phyloP scores from a whole-genome alignment of 495 filamentous ascomycete genomes.

The Glutinoglossum americanum region DNA sequence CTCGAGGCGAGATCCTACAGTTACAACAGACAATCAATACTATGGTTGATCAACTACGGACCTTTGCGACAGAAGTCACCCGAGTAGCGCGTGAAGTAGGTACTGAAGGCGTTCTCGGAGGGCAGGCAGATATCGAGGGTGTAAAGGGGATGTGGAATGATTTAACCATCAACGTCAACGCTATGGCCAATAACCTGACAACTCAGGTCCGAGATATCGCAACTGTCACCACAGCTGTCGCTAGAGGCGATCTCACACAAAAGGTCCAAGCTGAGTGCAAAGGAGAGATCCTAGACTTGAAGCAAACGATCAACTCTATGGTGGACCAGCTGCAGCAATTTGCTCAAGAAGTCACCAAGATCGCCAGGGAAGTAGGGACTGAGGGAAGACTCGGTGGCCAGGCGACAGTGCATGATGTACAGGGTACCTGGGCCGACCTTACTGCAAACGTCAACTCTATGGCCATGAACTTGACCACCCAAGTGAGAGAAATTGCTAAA shows the following conservation, averaged over 20 bases:
- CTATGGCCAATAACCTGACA: slow-evolving; percentile 93
- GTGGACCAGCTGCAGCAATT: slow-evolving; percentile 95
- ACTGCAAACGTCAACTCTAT: slow-evolving; percentile 98
- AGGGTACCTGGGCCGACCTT: slow-evolving; percentile 92
- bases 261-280: slow-evolving; percentile 95
- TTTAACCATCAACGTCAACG: slow-evolving; percentile 93
- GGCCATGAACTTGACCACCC: slow-evolving; percentile 95
- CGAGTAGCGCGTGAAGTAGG: slow-evolving; percentile 92
- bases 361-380: slow-evolving; percentile 90
- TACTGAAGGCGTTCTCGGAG: slow-evolving; percentile 89
- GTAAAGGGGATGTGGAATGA: slow-evolving; percentile 85
- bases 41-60: slow-evolving; percentile 95
- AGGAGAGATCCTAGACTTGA: slow-evolving; percentile 87
- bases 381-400: slow-evolving; percentile 91
- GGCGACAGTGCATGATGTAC: slow-evolving; percentile 89
- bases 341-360: slow-evolving; percentile 92
- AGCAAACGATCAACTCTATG: slow-evolving; percentile 98
- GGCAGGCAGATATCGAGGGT: slow-evolving; percentile 87
- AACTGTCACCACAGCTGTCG: slow-evolving; percentile 94
- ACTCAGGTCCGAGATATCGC: slow-evolving; percentile 97
- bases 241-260: slow-evolving; percentile 86
- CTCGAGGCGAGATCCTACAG: slow-evolving; percentile 86
- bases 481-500: slow-evolving; percentile 95
- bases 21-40: slow-evolving; percentile 96
- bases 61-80: slow-evolving; percentile 93